Conservation (phyloP, 2,329 filamentous ascomycete genomes). For the Parastagonospora nodorum region DNA sequence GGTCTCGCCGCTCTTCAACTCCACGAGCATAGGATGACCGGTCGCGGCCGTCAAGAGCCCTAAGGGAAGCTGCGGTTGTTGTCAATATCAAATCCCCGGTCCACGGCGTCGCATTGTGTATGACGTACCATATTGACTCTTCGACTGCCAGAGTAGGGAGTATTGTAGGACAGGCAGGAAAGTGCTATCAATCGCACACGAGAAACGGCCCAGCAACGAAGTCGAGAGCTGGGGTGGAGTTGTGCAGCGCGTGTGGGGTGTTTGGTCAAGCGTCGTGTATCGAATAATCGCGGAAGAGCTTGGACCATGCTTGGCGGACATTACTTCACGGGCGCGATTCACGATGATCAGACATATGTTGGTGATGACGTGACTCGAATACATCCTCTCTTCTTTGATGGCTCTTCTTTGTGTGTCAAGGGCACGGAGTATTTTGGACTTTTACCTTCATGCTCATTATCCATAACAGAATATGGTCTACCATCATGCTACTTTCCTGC, state of each 20-base stretch:
- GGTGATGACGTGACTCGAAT: neutral
- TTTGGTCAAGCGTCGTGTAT: neutral
- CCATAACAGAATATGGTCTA: too few relatives aligned
- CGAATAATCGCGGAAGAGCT: neutral
- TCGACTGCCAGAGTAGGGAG: neutral
- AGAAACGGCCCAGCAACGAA: too few relatives aligned
- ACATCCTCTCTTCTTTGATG: too few relatives aligned
- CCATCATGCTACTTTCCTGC: too few relatives aligned
- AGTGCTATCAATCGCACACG: neutral
- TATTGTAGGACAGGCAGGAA: neutral
- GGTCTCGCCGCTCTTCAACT: slow-evolving; percentile 97
- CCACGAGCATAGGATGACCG: slow-evolving; percentile 96
- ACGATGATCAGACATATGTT: too few relatives aligned
- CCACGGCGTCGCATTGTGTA: slow-evolving; percentile 4
- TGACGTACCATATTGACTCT: slow-evolving; percentile 31
- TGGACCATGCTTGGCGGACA: neutral
- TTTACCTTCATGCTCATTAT: too few relatives aligned
- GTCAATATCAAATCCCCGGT: slow-evolving; percentile 12
- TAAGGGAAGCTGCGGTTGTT: slow-evolving; percentile 59
- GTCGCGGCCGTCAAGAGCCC: slow-evolving; percentile 93
- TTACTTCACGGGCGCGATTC: neutral
- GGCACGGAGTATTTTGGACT: too few relatives aligned
- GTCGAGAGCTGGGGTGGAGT: neutral
- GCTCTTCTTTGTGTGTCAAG: too few relatives aligned
- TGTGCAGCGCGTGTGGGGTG: neutral